A percentile compares a stretch with the other conserved stretches of the same genome.
Evolutionary conservation across 2,329 filamentous ascomycete genomes (phyloP).

Genomic region (Myrmaecium sp.): DNA sequence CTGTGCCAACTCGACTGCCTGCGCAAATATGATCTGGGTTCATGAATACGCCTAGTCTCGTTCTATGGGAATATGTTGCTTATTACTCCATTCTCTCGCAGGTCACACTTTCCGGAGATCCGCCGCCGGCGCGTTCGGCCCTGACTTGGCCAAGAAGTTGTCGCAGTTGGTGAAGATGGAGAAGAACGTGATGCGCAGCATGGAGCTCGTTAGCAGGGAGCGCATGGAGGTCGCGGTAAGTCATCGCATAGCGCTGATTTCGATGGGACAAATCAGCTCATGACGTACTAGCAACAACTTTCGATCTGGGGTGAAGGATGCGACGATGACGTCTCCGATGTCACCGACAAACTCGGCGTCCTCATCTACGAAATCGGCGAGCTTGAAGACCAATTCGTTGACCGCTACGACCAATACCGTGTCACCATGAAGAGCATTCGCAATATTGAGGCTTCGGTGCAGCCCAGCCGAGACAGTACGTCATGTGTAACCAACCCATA

Average conservation of each 20-base stretch:
- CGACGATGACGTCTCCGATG: slow-evolving; percentile 95
- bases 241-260: background rate
- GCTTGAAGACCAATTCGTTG: slow-evolving; percentile 94
- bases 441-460: slow-evolving; percentile 96
- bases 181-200: slow-evolving; percentile 98
- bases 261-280: too few relatives aligned
- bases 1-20: too few relatives aligned
- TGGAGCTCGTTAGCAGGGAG: slow-evolving; percentile 88
- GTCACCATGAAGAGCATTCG: slow-evolving; percentile 98
- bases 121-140: slow-evolving; percentile 58
- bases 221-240: slow-evolving; percentile 96
- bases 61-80: slow-evolving; percentile 1
- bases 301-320: slow-evolving; percentile 92
- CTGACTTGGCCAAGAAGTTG: slow-evolving; percentile 93
- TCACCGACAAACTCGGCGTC: slow-evolving; percentile 96
- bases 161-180: slow-evolving; percentile 99
- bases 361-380: slow-evolving; percentile 97
- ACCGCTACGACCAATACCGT: slow-evolving; percentile 97
- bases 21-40: slow-evolving; percentile 71
- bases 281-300: slow-evolving; percentile 68
- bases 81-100: slow-evolving; percentile 14
- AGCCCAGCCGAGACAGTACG: slow-evolving; percentile 91
- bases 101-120: slow-evolving; percentile 58
- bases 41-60: slow-evolving; percentile 21
- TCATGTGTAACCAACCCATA: slow-evolving; percentile 6